Percentiles rank a stretch among this genome's conserved stretches.
Conservation (phyloP, 805 yeast genomes). For the Lachancea sp. region DNA sequence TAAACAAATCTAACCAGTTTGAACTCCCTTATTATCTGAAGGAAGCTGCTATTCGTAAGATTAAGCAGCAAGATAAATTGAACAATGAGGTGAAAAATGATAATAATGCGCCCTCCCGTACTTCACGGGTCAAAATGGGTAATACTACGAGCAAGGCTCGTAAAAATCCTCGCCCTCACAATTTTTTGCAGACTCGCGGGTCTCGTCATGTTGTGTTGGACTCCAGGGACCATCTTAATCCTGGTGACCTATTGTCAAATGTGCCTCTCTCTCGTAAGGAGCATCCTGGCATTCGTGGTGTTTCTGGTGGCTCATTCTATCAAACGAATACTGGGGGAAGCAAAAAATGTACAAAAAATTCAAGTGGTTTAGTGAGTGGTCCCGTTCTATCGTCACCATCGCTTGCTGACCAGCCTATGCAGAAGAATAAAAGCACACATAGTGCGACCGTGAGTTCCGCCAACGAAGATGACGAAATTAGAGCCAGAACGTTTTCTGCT, state of each 20-base stretch:
- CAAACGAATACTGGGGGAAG: background rate
- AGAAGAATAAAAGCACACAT: background rate
- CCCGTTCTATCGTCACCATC: background rate
- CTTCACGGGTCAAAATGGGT: background rate
- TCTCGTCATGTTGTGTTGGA: conserved; percentile 49
- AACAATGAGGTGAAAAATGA: background rate
- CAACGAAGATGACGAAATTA: conserved; percentile 7
- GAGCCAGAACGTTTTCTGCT: conserved; percentile 33
- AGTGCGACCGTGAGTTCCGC: background rate
- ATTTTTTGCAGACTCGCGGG: conserved; percentile 9
- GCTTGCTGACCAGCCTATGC: background rate
- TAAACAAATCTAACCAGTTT: conserved; percentile 45
- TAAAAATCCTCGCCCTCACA: conserved; percentile 4
- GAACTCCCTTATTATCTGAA: conserved; percentile 60
- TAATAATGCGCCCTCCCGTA: background rate
- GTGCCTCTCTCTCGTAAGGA: conserved; percentile 57
- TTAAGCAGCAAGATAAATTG: conserved; percentile 25
- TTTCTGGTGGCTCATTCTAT: background rate
- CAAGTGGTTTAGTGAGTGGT: background rate
- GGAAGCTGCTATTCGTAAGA: conserved; percentile 46
- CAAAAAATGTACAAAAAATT: conserved; percentile 1
- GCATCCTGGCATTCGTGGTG: conserved; percentile 5
- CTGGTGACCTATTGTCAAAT: conserved; percentile 79
- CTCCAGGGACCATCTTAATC: conserved; percentile 55
- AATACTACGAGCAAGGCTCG: background rate